These are phyloP conservation scores for Syzygium malaccense DNA, from an alignment of 441 rosid genomes.

Conservation along the genomic window DNA sequence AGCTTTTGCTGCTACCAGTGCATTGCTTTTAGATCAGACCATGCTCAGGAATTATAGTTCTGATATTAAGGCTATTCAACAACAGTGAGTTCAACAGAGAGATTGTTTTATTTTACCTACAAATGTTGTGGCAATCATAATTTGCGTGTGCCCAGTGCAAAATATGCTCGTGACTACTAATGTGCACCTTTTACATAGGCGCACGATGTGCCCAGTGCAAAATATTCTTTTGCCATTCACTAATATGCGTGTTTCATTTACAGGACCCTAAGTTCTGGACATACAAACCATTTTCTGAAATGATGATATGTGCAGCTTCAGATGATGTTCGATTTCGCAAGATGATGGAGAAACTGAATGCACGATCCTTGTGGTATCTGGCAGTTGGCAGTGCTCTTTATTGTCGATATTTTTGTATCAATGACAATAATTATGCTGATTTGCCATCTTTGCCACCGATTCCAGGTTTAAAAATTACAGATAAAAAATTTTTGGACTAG, in stretches of 20 bases:
- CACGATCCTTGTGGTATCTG: conserved; percentile 69
- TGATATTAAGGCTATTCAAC: background rate
- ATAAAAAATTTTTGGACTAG: background rate
- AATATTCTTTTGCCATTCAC: background rate
- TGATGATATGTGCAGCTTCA: conserved; percentile 86
- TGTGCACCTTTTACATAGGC: background rate
- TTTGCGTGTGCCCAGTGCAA: background rate
- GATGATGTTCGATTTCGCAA: conserved; percentile 94
- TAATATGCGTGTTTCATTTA: conserved; percentile 2
- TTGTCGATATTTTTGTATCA: conserved; percentile 83
- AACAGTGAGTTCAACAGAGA: background rate
- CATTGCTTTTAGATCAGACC: background rate
- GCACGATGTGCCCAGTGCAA: accelerated
- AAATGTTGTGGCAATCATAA: background rate
- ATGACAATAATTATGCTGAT: conserved; percentile 53
- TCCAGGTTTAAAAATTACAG: conserved; percentile 49
- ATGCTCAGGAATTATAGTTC: background rate
- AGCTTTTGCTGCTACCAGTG: background rate
- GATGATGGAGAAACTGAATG: conserved; percentile 73
- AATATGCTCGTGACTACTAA: background rate
- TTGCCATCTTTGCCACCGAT: conserved; percentile 66
- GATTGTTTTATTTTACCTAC: background rate
- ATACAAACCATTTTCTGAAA: conserved; percentile 69
- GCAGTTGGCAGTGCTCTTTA: conserved; percentile 76
- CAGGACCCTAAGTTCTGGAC: conserved; percentile 95